Percentiles rank a stretch among this genome's conserved stretches.
These are phyloP conservation scores for Cucumis cinereus DNA, from an alignment of 306 rosid species.

Conservation along the genomic window DNA sequence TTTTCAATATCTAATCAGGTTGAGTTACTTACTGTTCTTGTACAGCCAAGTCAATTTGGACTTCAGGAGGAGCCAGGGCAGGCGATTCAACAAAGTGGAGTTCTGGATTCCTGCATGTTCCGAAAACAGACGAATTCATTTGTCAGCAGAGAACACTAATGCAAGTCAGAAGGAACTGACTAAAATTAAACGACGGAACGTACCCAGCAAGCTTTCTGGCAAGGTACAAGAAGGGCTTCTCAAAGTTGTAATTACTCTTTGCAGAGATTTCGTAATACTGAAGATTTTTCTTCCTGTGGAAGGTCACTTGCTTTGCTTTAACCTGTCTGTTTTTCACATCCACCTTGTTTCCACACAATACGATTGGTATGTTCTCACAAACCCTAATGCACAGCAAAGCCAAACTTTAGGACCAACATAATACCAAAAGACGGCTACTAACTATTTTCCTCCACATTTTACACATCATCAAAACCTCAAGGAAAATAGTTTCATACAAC, in stretches of 20 bases:
- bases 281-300: constrained; percentile 61
- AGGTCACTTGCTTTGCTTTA: constrained; percentile 69
- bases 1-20: not conserved
- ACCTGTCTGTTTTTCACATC: constrained; percentile 76
- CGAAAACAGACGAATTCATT: not conserved
- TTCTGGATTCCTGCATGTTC: constrained; percentile 49
- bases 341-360: constrained; percentile 68
- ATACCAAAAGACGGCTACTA: not conserved
- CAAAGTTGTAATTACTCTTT: constrained; percentile 62
- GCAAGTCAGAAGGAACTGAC: not conserved
- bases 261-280: constrained; percentile 70
- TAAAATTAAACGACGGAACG: not conserved
- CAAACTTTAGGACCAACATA: not conserved
- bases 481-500: not conserved
- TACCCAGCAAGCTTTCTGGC: constrained; percentile 91
- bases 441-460: not conserved
- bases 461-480: not conserved
- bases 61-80: constrained; percentile 84
- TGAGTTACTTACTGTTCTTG: constrained; percentile 41
- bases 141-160: not conserved
- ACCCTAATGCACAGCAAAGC: constrained; percentile 24
- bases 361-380: constrained; percentile 68
- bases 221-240: constrained; percentile 64
- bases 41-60: constrained; percentile 57
- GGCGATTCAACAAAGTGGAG: constrained; percentile 84